These are phyloP conservation scores for Botryosphaeria agaves DNA, from an alignment of 2,329 filamentous ascomycete species.

Conservation along the genomic window DNA sequence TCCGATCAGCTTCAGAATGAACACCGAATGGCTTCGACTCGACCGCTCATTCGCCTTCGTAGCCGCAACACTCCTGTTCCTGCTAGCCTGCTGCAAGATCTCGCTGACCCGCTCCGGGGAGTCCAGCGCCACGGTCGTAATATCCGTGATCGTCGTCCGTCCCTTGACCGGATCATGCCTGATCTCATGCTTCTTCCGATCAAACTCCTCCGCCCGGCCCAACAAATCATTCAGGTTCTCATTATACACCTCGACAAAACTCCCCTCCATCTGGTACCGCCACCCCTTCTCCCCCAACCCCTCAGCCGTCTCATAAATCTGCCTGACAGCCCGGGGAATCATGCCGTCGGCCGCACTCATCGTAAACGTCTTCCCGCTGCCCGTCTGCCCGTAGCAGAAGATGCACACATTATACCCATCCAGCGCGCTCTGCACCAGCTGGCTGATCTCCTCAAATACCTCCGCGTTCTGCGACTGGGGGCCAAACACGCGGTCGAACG, in stretches of 20 bases:
- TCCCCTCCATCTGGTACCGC: conserved; percentile 86
- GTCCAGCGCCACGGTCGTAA: conserved; percentile 59
- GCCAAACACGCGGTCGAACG: conserved; percentile 85
- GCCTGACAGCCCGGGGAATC: conserved; percentile 82
- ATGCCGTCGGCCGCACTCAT: conserved; percentile 89
- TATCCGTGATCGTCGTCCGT: conserved; percentile 67
- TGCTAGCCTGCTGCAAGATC: conserved; percentile 64
- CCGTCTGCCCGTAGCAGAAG: conserved; percentile 96
- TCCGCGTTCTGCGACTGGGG: conserved; percentile 63
- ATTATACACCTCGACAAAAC: conserved; percentile 96
- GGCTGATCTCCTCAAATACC: conserved; percentile 90
- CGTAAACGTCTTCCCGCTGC: conserved; percentile 89
- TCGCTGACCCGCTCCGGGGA: conserved; percentile 64
- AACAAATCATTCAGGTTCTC: conserved; percentile 90
- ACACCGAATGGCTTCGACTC: conserved; percentile 88
- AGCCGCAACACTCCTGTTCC: conserved; percentile 80
- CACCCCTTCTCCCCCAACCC: conserved; percentile 80
- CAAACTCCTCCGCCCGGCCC: conserved; percentile 49
- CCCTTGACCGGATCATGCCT: conserved; percentile 69
- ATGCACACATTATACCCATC: conserved; percentile 99
- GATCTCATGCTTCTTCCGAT: conserved; percentile 76
- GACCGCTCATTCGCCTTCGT: conserved; percentile 96
- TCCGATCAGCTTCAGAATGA: conserved; percentile 59
- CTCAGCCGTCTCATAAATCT: conserved; percentile 82
- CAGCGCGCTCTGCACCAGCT: conserved; percentile 86